phyloP scores from a whole-genome alignment of 768 basidiomycete species.

The Xerocomellus dryophilus region DNA sequence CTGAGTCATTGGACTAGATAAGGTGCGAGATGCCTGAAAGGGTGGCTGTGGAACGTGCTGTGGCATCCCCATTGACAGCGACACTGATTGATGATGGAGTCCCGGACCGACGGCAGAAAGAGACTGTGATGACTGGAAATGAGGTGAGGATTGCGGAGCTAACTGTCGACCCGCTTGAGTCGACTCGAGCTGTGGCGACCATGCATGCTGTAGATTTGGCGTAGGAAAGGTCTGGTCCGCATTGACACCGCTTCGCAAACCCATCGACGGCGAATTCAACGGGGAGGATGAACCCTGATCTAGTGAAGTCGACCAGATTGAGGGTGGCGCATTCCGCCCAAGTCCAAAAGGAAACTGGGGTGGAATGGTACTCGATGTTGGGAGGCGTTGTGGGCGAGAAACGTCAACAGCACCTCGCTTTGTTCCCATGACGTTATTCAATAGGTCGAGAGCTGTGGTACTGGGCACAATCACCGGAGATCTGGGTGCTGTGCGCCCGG shows the following conservation, averaged over 20 bases:
- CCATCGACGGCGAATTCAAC: conserved; percentile 10
- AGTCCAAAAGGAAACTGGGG: conserved; percentile 53
- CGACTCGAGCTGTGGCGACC: conserved; percentile 28
- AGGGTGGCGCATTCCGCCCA: conserved; percentile 46
- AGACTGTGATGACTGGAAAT: conserved; percentile 13
- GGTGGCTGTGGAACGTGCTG: conserved; percentile 17
- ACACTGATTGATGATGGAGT: conserved; percentile 15
- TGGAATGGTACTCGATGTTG: conserved; percentile 32
- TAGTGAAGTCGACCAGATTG: conserved; percentile 64
- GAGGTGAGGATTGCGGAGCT: conserved; percentile 6
- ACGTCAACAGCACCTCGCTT: conserved; percentile 21
- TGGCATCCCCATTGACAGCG: conserved; percentile 13
- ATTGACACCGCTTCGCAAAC: conserved; percentile 14
- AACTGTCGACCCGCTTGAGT: conserved; percentile 14
- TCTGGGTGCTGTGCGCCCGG: conserved; percentile 30
- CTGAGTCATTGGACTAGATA: conserved; percentile 7
- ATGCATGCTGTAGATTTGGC: conserved; percentile 13
- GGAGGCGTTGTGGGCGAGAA: conserved; percentile 11
- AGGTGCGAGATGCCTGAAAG: conserved; percentile 10
- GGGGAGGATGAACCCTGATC: conserved; percentile 39
- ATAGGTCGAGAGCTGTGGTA: conserved; percentile 66
- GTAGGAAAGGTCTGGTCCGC: conserved; percentile 11
- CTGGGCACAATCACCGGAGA: conserved; percentile 22
- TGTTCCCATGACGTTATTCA: conserved; percentile 42
- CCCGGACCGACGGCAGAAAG: conserved; percentile 8